Conservation (phyloP, 2,329 filamentous ascomycete genomes). For the Diplodia intermedia region DNA sequence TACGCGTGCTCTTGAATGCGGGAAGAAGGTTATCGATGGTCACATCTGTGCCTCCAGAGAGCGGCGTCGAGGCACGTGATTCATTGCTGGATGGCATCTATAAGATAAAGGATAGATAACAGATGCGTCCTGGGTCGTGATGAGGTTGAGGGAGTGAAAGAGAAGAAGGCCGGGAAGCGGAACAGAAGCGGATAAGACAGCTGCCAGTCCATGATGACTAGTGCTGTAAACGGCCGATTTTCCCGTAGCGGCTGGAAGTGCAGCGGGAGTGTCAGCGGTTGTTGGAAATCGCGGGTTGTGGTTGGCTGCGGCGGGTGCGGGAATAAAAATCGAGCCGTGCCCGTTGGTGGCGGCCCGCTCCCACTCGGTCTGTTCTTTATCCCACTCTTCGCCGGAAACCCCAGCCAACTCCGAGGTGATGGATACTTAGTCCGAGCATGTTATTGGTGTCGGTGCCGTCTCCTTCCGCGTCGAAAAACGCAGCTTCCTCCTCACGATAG, state of each 20-base stretch:
- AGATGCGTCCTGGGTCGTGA: neutral
- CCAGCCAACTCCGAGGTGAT: neutral
- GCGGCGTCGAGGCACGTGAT: constrained; percentile 15
- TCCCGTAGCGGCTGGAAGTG: constrained; percentile 5
- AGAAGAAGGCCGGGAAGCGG: neutral
- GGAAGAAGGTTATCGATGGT: neutral
- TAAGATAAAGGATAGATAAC: too few relatives aligned
- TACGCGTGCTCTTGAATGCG: neutral
- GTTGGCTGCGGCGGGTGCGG: constrained; percentile 14
- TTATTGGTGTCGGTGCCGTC: neutral
- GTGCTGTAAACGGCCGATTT: constrained; percentile 6
- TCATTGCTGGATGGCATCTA: constrained; percentile 23
- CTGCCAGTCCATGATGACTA: neutral
- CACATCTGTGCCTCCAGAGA: neutral
- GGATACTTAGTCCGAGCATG: neutral
- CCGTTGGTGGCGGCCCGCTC: neutral
- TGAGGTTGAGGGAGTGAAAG: neutral
- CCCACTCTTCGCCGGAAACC: constrained; percentile 5
- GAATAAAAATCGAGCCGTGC: constrained; percentile 4
- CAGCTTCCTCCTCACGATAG: neutral
- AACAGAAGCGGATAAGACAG: neutral
- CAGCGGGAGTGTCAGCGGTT: neutral
- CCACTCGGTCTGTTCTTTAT: constrained; percentile 1
- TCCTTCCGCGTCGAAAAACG: neutral
- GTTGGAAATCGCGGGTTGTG: neutral